phyloP scores from a whole-genome alignment of 352 stramenopile species.

The Phytophthora vignae region DNA sequence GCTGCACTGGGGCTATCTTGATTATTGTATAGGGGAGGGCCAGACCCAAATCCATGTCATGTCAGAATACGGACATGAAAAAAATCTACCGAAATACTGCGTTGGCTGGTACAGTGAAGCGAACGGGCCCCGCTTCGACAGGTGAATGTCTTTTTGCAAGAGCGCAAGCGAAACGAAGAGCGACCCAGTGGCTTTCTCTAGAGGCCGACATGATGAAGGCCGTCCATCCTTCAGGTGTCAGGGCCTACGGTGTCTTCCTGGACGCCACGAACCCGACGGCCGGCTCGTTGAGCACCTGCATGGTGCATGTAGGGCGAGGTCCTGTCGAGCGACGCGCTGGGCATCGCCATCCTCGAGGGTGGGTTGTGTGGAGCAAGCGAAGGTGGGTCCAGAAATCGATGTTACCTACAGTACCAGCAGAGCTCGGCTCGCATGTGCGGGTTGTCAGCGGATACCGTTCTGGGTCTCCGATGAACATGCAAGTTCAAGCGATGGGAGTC shows the following conservation, averaged over 20 bases:
- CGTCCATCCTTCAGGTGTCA: constrained; percentile 28
- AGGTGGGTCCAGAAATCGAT: neutral
- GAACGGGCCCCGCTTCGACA: constrained; percentile 52
- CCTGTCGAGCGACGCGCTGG: constrained; percentile 18
- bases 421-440: no score
- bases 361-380: neutral
- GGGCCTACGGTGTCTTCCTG: constrained; percentile 23
- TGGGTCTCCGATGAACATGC: neutral
- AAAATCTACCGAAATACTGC: constrained; percentile 38
- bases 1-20: no score
- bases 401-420: neutral
- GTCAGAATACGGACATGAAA: no score
- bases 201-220: constrained; percentile 60
- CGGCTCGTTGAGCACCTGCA: neutral
- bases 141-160: constrained; percentile 46
- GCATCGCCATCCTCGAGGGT: no score
- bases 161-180: no score
- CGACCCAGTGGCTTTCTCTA: constrained; percentile 10
- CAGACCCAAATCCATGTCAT: no score
- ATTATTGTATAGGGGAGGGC: no score
- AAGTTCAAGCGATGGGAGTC: neutral
- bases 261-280: constrained; percentile 11
- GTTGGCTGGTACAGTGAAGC: constrained; percentile 15
- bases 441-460: neutral
- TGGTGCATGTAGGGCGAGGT: constrained; percentile 18